Conservation (phyloP, 179 eudicot species). For the Silene vulgaris region DNA sequence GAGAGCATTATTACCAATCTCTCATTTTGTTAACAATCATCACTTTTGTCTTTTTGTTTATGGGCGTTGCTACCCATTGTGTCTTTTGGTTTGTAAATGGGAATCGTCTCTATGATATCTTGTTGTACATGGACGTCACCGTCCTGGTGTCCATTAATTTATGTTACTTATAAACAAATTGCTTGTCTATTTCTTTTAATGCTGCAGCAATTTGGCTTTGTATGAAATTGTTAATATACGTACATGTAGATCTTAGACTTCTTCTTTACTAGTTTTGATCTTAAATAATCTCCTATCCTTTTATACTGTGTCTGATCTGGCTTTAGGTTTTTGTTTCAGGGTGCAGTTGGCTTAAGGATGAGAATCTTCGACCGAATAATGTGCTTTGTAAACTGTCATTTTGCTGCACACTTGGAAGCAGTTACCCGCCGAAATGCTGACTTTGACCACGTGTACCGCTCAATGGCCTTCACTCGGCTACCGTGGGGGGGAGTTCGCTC, state of each 20-base stretch:
- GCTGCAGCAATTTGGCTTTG: too few relatives aligned
- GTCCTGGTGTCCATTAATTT: too few relatives aligned
- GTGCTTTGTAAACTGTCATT: constrained; percentile 97
- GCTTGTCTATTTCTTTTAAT: too few relatives aligned
- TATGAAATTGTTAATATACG: too few relatives aligned
- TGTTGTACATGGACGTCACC: too few relatives aligned
- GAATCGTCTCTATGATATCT: too few relatives aligned
- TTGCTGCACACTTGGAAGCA: constrained; percentile 96
- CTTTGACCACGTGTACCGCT: constrained; percentile 83
- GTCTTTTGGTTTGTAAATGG: too few relatives aligned
- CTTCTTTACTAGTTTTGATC: neutral
- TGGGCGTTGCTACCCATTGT: too few relatives aligned
- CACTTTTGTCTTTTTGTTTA: too few relatives aligned
- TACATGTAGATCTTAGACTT: neutral
- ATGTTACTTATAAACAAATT: too few relatives aligned
- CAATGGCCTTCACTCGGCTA: constrained; percentile 74
- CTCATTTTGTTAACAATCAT: too few relatives aligned
- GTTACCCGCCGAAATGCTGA: constrained; percentile 93
- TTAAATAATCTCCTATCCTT: neutral
- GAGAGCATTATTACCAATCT: too few relatives aligned
- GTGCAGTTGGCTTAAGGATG: constrained; percentile 97
- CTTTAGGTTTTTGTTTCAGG: constrained; percentile 49
- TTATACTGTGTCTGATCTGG: constrained; percentile 26
- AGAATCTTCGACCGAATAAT: constrained; percentile 73
- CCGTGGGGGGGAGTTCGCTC: constrained; percentile 50